Base-by-base conservation (phyloP, 768 basidiomycete species). In the Leucocoprinus birnbaumii region DNA sequence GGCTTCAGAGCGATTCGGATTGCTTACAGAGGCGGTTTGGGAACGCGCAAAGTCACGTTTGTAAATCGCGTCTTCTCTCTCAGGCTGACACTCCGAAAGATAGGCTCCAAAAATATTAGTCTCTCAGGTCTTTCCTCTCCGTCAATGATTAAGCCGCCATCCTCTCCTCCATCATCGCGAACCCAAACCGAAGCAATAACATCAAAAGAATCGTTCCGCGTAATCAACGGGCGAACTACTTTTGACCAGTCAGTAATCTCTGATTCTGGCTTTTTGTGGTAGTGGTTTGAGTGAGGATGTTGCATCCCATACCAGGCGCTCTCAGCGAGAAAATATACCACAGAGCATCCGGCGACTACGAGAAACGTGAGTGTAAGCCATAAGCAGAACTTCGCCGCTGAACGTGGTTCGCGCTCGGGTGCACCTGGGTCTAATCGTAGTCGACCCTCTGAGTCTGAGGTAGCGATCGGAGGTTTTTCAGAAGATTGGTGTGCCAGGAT, bases 1-100 rank as follows among this genome's bases (percentile, higher is more conserved):
- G 6, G 3, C 13, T 27, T 5, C 47, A n/a, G 37, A 14, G n/a
- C 13, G 26, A n/a, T 14, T 25, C 26, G 53, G 25, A 34, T 25
- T 19, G 53, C 69, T 62, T 53, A 73, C 71, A 72, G 72, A n/a
- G 63, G 56, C 10, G 57, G 60, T 1, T 67, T 69, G 6, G 71
- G 71, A 6, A 73, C 44, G 8, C 56, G 59, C n/a, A 69, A 61
- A 6, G 65, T 59, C 18, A 71, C 58, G 2, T 63, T 61, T 1
- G 64, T 48, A 49, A 62, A 61, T 5, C 60, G 19, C 25, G 61
- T 51, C 38, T 69, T 66, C 44, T 68, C 66, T n/a, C 58, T 59
- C 38, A 71, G 51, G 6, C 49, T 59, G 1, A 73, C 51, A 16
- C 62, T 65, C 3, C 55, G 59, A 44, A 72, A 71, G 0, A 71